Base-by-base conservation (phyloP, 306 rosid species). In the Rosa lucieae region DNA sequence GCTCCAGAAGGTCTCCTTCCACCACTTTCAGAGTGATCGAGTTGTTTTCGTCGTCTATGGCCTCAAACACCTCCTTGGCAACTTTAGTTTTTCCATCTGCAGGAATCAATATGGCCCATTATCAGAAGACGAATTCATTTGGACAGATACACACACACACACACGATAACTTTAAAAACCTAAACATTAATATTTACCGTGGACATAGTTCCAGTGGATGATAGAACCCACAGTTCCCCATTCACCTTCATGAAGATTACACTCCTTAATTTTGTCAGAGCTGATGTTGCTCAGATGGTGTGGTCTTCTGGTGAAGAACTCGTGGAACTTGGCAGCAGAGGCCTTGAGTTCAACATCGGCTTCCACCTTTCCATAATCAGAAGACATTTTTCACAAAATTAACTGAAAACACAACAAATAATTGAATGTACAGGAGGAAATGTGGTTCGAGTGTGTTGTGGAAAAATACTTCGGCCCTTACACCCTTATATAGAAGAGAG, bases 81-180 rank as follows among this genome's bases (percentile, higher is more conserved):
- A 84, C 88, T 11, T 78, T 49, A 0, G 73, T 23, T 35, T 88
- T 72, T 20, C 90, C 92, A 65, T 80, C 88, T 86, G 58, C 61
- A 12, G 35, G 40, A 26, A 61, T 59, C 56, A 51, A 53, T 52
- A 52, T 17, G 21, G 58, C 2, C n/a, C 58, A 15, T 52, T 53
- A 5, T 53, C 17, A 23, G 23, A 8, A 2, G 14, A 23, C 1
- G 65, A 58, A 21, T 58, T n/a, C 13, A 55, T 20, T 55, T 55
- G 23, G 8, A 55, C 61, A 55, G 37, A 32, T 32, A 32, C 37
- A 32, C 37, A 48, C 5, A 47, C 3, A 52, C 58, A 4, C 3
- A 18, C 0, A 15, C 2, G 59, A 17, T 48, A 48, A 48, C 11
- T 48, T 48, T 8, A 10, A 58, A 29, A 21, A 21, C 32, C 65